Conservation (phyloP, 139 green algal genomes). For the Dunaliella sp. region DNA sequence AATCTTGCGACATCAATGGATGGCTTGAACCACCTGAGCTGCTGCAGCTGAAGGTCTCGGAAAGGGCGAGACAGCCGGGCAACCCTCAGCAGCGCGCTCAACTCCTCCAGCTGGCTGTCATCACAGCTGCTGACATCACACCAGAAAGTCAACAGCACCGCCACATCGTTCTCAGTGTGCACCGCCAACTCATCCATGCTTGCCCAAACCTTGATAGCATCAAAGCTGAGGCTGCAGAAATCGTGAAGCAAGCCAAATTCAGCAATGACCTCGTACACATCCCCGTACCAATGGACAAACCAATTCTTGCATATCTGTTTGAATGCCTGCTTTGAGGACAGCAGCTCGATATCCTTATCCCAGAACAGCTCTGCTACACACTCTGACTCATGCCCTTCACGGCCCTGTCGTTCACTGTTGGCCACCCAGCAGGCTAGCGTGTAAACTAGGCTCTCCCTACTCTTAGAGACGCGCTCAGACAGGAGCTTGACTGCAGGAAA, state of each 20-base stretch:
- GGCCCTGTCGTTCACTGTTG: no score
- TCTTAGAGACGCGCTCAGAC: no score
- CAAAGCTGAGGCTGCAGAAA: not conserved
- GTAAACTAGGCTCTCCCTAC: no score
- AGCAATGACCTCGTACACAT: not conserved
- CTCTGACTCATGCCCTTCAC: no score
- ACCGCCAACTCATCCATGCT: not conserved
- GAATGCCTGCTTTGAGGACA: no score
- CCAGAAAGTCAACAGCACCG: not conserved
- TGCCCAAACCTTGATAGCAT: not conserved
- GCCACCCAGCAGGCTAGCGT: no score
- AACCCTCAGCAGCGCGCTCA: not conserved
- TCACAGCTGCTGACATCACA: not conserved
- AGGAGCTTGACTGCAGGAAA: no score
- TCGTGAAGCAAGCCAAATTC: not conserved
- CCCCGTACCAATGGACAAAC: not conserved
- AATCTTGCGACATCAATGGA: not conserved
- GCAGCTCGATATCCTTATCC: no score
- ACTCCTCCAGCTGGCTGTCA: not conserved
- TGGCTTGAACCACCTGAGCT: not conserved
- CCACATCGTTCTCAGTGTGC: not conserved
- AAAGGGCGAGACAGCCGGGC: not conserved
- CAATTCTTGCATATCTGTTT: not conserved
- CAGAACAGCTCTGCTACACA: no score
- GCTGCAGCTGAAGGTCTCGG: not conserved